Conservation (phyloP, 345 rosid genomes). For the Salix exigua region DNA sequence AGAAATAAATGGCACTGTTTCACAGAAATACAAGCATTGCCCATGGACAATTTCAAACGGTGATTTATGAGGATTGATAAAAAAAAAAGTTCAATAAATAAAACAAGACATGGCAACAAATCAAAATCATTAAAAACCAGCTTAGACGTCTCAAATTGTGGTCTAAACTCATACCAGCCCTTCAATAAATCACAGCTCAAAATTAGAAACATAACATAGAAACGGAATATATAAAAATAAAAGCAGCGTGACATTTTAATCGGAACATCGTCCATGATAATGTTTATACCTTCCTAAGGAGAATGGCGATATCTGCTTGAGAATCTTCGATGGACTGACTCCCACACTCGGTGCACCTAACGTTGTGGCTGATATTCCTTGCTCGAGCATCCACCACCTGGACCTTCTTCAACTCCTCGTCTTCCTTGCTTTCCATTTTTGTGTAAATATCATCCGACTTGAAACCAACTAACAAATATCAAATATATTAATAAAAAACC, state of each 20-base stretch:
- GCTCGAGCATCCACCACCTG: conserved; percentile 80
- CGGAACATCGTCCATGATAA: not conserved
- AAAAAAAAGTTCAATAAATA: no score
- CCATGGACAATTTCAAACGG: not conserved
- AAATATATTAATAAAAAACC: not conserved
- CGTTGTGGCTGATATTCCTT: conserved; percentile 86
- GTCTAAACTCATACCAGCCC: not conserved
- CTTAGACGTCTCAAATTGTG: not conserved
- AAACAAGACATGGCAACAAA: not conserved
- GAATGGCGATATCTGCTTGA: conserved; percentile 91
- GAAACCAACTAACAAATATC: not conserved
- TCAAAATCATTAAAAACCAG: not conserved
- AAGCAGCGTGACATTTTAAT: not conserved
- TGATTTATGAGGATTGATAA: not conserved
- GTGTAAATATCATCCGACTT: not conserved
- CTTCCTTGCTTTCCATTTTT: conserved; percentile 57
- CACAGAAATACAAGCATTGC: not conserved
- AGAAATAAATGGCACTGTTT: no score
- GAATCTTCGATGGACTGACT: conserved; percentile 99
- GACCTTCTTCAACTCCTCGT: conserved; percentile 56
- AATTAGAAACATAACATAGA: not conserved
- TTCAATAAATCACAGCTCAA: not conserved
- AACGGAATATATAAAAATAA: no score
- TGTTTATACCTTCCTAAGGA: conserved; percentile 68
- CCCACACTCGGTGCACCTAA: conserved; percentile 95